These are phyloP conservation scores for Trametopsis cervina DNA, from an alignment of 768 basidiomycete species.

Conservation along the genomic window DNA sequence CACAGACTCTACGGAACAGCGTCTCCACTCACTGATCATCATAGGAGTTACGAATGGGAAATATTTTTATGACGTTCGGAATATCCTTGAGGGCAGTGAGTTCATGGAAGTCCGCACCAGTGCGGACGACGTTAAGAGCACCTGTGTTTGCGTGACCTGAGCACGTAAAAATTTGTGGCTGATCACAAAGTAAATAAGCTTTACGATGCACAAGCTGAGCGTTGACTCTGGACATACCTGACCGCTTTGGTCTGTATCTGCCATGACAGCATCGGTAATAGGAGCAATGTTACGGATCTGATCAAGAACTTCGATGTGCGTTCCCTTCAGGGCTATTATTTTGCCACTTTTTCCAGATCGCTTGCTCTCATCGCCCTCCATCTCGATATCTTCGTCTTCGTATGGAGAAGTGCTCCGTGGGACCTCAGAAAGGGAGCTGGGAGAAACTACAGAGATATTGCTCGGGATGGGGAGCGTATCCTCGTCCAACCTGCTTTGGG, in stretches of 20 bases:
- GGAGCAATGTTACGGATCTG: conserved; percentile 76
- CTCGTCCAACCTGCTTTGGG: conserved; percentile 31
- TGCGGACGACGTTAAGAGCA: conserved; percentile 68
- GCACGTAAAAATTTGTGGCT: conserved; percentile 82
- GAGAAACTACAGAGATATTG: conserved; percentile 36
- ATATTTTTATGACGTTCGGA: conserved; percentile 49
- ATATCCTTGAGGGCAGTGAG: conserved; percentile 53
- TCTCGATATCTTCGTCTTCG: conserved; percentile 24
- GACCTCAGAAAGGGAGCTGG: conserved; percentile 31
- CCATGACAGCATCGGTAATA: conserved; percentile 72
- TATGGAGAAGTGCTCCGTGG: conserved; percentile 24
- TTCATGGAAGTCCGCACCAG: conserved; percentile 75
- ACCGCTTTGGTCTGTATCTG: conserved; percentile 63
- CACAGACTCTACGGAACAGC: not conserved
- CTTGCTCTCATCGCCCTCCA: conserved; percentile 29
- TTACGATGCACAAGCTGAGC: not conserved
- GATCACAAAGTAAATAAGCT: not conserved
- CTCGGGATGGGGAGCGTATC: conserved; percentile 47
- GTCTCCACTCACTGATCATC: conserved; percentile 43
- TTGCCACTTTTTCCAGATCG: conserved; percentile 29
- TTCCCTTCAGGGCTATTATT: conserved; percentile 47
- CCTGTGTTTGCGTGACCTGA: conserved; percentile 78
- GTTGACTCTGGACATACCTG: conserved; percentile 36
- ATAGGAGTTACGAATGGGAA: conserved; percentile 46
- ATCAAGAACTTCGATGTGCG: conserved; percentile 54